A percentile compares a stretch with the other conserved stretches of the same genome.
These are phyloP conservation scores for Moniliophthora roreri DNA, from an alignment of 1,284 basidiomycete genomes.

Conservation along the genomic window DNA sequence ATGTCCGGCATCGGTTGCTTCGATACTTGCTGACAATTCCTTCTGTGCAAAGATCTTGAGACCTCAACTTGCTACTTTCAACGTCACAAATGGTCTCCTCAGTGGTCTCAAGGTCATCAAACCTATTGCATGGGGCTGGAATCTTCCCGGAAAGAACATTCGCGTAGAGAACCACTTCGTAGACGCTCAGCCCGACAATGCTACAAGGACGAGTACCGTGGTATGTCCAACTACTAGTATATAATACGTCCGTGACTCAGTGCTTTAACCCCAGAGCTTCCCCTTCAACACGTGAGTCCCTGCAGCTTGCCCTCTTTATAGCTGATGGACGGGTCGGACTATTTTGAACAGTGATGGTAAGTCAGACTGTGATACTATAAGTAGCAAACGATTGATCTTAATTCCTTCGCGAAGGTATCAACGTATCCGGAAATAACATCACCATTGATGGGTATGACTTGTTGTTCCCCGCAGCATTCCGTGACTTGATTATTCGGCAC, in stretches of 20 bases:
- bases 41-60: conserved; percentile 30
- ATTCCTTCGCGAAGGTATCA: conserved; percentile 33
- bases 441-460: conserved; percentile 37
- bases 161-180: conserved; percentile 44
- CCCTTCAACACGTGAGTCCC: conserved; percentile 45
- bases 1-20: conserved; percentile 8
- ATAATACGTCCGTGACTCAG: too few species aligned
- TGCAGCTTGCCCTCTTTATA: neutral
- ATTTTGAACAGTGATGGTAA: conserved; percentile 25
- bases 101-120: conserved; percentile 45
- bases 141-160: conserved; percentile 43
- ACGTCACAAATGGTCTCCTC: conserved; percentile 41
- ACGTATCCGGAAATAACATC: conserved; percentile 41
- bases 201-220: conserved; percentile 34
- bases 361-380: too few species aligned
- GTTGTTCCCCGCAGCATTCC: neutral
- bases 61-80: conserved; percentile 48
- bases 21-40: neutral
- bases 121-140: conserved; percentile 49
- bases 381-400: neutral
- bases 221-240: too few species aligned
- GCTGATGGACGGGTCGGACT: too few species aligned
- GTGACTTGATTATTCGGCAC: neutral
- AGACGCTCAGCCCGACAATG: conserved; percentile 41
- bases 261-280: too few species aligned